A percentile compares a stretch with the other conserved stretches of the same genome.
These are phyloP conservation scores for Acorus gramineus DNA, from an alignment of 106 monocot species.

Conservation along the genomic window DNA sequence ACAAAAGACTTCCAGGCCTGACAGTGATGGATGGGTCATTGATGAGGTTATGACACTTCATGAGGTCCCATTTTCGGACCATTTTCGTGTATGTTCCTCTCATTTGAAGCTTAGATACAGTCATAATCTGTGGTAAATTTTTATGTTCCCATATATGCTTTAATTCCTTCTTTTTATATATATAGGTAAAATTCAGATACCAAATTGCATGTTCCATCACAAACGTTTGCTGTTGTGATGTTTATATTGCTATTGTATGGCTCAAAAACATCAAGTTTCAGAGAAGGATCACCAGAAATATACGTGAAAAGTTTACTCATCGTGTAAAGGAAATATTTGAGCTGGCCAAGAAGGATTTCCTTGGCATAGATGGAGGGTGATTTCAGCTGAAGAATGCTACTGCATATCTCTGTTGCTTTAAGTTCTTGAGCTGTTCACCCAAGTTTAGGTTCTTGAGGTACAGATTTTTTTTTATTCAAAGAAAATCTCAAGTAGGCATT, in stretches of 20 bases:
- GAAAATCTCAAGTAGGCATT: too few species aligned
- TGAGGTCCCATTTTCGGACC: slow-evolving; percentile 34
- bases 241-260: slow-evolving; percentile 36
- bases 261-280: slow-evolving; percentile 34
- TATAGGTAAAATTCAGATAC: slow-evolving; percentile 33
- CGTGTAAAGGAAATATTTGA: slow-evolving; percentile 50
- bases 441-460: too few species aligned
- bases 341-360: slow-evolving; percentile 31
- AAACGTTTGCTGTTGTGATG: slow-evolving; percentile 15
- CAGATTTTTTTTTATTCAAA: too few species aligned
- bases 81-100: slow-evolving; percentile 28
- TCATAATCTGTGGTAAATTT: background rate
- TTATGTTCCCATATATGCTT: background rate
- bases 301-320: slow-evolving; percentile 36
- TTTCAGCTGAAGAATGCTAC: too few species aligned
- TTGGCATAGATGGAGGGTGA: background rate
- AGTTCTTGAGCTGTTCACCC: too few species aligned
- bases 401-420: too few species aligned
- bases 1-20: slow-evolving; percentile 7
- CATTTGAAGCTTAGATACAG: background rate
- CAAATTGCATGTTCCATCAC: slow-evolving; percentile 3
- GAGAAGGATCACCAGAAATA: slow-evolving; percentile 38
- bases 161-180: background rate
- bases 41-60: slow-evolving; percentile 43
- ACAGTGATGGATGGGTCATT: slow-evolving; percentile 29